Evolutionary conservation across 371 early-diverging fungal genomes (phyloP).

Genomic region (Synchytrium microbalum): DNA sequence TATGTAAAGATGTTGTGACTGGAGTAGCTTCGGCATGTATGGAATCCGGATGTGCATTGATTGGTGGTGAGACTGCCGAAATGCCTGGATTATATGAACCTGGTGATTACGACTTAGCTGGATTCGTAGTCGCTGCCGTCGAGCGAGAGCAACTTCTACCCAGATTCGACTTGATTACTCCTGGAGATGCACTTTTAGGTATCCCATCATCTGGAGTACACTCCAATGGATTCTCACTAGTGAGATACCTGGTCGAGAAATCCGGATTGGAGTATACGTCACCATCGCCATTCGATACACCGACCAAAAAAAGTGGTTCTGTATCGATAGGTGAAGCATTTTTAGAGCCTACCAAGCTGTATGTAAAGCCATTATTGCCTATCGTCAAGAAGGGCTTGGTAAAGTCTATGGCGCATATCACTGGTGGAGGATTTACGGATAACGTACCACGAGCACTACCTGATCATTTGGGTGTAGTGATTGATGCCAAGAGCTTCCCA

Average conservation of each 20-base stretch:
- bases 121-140: slow-evolving; percentile 97
- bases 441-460: slow-evolving; percentile 96
- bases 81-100: slow-evolving; percentile 90
- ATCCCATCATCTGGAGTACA: slow-evolving; percentile 90
- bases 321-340: slow-evolving; percentile 72
- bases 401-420: slow-evolving; percentile 96
- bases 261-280: slow-evolving; percentile 65
- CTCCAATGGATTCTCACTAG: slow-evolving; percentile 94
- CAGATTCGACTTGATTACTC: slow-evolving; percentile 55
- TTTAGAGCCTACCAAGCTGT: slow-evolving; percentile 88
- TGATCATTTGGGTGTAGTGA: slow-evolving; percentile 51
- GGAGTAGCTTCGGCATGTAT: slow-evolving; percentile 93
- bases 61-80: slow-evolving; percentile 98
- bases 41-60: slow-evolving; percentile 86
- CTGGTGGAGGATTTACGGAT: slow-evolving; percentile 95
- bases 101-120: slow-evolving; percentile 91
- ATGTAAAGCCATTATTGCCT: slow-evolving; percentile 84
- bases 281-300: slow-evolving; percentile 77
- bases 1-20: slow-evolving; percentile 80
- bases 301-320: slow-evolving; percentile 10
- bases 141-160: slow-evolving; percentile 82
- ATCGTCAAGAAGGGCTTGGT: slow-evolving; percentile 62
- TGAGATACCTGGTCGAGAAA: slow-evolving; percentile 78
- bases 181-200: slow-evolving; percentile 78
- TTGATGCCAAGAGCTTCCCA: slow-evolving; percentile 75